Conservation (phyloP, 1,284 basidiomycete species). For the Fomes fomentarius region DNA sequence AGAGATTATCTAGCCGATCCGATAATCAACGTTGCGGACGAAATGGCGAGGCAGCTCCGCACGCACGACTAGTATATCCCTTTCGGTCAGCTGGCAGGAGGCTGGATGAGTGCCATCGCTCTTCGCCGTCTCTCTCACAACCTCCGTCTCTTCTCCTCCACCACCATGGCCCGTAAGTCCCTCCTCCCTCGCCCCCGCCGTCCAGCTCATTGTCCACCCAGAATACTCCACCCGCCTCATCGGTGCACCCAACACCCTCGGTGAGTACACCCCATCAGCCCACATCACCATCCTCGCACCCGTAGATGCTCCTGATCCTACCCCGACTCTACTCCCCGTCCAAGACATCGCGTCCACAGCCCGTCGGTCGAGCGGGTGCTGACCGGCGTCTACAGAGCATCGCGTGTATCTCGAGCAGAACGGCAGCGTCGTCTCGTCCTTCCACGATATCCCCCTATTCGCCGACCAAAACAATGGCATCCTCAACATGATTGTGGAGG, state of each 20-base stretch:
- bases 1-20: slow-evolving; percentile 23
- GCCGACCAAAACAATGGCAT: slow-evolving; percentile 92
- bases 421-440: slow-evolving; percentile 85
- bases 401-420: slow-evolving; percentile 93
- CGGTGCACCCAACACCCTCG: slow-evolving; percentile 91
- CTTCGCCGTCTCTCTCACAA: slow-evolving; percentile 59
- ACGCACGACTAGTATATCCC: slow-evolving; percentile 8
- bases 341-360: too few relatives aligned
- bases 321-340: slow-evolving; percentile 18
- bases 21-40: slow-evolving; percentile 18
- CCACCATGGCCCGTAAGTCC: slow-evolving; percentile 63
- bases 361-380: neutral
- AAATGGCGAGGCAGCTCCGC: neutral
- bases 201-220: slow-evolving; percentile 36
- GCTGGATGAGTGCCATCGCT: slow-evolving; percentile 35
- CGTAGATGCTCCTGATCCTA: slow-evolving; percentile 4
- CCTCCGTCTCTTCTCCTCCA: slow-evolving; percentile 54
- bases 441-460: slow-evolving; percentile 97
- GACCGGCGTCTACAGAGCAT: slow-evolving; percentile 65
- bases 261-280: slow-evolving; percentile 46
- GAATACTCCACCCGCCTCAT: slow-evolving; percentile 80
- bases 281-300: neutral
- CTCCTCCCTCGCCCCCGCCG: slow-evolving; percentile 13
- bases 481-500: slow-evolving; percentile 98
- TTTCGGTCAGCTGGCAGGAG: too few relatives aligned